These are phyloP conservation scores for Ophiocordyceps camponoti-leonardi DNA, from an alignment of 2,329 filamentous ascomycete genomes.

Conservation along the genomic window DNA sequence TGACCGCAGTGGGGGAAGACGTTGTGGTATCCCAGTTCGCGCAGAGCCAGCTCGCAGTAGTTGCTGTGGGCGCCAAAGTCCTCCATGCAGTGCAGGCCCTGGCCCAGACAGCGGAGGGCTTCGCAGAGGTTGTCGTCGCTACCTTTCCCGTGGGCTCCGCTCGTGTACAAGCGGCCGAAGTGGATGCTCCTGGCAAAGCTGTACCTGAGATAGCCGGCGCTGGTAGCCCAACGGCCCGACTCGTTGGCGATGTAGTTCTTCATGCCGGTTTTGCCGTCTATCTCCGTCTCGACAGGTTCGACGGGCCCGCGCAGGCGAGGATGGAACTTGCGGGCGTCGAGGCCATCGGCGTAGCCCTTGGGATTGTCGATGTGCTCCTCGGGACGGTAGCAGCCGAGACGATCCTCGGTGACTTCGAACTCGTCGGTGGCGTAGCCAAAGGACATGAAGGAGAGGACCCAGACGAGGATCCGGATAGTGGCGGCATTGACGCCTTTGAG, in stretches of 20 bases:
- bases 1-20: slow-evolving; percentile 80
- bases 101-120: slow-evolving; percentile 71
- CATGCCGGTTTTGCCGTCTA: slow-evolving; percentile 60
- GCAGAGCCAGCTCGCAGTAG: slow-evolving; percentile 74
- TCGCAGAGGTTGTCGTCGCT: slow-evolving; percentile 63
- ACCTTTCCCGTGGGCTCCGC: slow-evolving; percentile 44
- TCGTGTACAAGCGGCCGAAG: slow-evolving; percentile 55
- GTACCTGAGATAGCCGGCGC: slow-evolving; percentile 56
- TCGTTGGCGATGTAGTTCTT: slow-evolving; percentile 96
- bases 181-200: slow-evolving; percentile 61
- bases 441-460: slow-evolving; percentile 77
- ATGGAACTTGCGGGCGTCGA: slow-evolving; percentile 73
- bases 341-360: slow-evolving; percentile 75
- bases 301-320: slow-evolving; percentile 64
- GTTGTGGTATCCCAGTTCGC: slow-evolving; percentile 65
- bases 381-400: slow-evolving; percentile 68
- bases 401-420: slow-evolving; percentile 69
- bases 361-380: slow-evolving; percentile 66
- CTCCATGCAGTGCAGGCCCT: slow-evolving; percentile 77
- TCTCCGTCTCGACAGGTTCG: slow-evolving; percentile 57
- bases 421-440: slow-evolving; percentile 74
- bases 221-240: slow-evolving; percentile 59
- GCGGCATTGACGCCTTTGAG: slow-evolving; percentile 82
- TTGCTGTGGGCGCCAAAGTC: slow-evolving; percentile 95
- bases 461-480: slow-evolving; percentile 77